These are phyloP conservation scores for Elsinoe perseae DNA, from an alignment of 2,329 filamentous ascomycete species.

Conservation along the genomic window DNA sequence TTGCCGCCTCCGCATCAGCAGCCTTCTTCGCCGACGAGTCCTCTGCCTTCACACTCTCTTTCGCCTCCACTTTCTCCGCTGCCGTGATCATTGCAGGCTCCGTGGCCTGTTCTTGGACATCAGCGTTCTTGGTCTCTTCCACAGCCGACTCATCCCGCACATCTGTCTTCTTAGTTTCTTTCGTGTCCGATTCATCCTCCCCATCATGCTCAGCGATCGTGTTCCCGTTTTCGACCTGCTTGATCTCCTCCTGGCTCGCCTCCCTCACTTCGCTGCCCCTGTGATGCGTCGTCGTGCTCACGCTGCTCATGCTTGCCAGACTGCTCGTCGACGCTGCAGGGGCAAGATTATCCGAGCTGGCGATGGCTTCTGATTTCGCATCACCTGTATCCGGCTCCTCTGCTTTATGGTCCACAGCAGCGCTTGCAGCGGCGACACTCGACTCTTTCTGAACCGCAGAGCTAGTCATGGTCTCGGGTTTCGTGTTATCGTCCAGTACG, in stretches of 20 bases:
- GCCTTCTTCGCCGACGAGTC: conserved; percentile 23
- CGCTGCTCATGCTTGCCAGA: conserved; percentile 10
- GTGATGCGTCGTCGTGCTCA: conserved; percentile 18
- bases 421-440: conserved; percentile 19
- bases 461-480: conserved; percentile 25
- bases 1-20: conserved; percentile 27
- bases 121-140: conserved; percentile 18
- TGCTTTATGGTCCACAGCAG: too few species aligned
- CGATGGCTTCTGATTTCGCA: conserved; percentile 8
- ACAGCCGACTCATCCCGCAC: conserved; percentile 19
- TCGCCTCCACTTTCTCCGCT: neutral
- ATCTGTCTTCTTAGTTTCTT: conserved; percentile 19
- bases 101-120: neutral
- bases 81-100: neutral
- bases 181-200: conserved; percentile 20
- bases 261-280: conserved; percentile 24
- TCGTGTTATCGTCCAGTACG: conserved; percentile 17
- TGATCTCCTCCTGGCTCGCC: conserved; percentile 27
- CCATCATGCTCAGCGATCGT: conserved; percentile 26
- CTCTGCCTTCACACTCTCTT: conserved; percentile 20
- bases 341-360: conserved; percentile 4
- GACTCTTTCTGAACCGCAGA: conserved; percentile 24
- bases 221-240: conserved; percentile 27
- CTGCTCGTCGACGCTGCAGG: conserved; percentile 17
- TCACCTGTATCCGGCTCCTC: too few species aligned